A percentile compares a stretch with the other conserved stretches of the same genome.
phyloP scores from a whole-genome alignment of 2,329 filamentous ascomycete genomes.

The Epicoccum nigrum region DNA sequence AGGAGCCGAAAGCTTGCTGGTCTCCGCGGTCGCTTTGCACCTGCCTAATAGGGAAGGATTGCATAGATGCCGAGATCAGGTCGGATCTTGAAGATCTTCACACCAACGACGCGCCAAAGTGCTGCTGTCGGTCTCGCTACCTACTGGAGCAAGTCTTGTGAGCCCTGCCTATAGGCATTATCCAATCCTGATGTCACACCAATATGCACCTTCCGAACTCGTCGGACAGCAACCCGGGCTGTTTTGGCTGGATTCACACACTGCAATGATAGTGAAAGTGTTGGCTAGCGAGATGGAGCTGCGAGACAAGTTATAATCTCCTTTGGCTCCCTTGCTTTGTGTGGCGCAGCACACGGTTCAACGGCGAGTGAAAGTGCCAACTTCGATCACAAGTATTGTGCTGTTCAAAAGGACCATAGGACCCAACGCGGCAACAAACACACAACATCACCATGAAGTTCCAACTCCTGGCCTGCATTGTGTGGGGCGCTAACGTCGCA shows the following conservation, averaged over 20 bases:
- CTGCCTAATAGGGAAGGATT: conserved; percentile 12
- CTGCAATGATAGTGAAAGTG: neutral
- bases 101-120: conserved; percentile 4
- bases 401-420: neutral
- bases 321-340: conserved; percentile 13
- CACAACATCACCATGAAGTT: conserved; percentile 16
- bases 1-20: neutral
- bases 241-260: conserved; percentile 6
- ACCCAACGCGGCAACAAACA: neutral
- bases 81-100: neutral
- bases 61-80: conserved; percentile 7
- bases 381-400: neutral
- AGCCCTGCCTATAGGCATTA: neutral
- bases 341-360: neutral
- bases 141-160: neutral
- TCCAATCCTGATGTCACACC: conserved; percentile 11
- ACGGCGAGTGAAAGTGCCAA: neutral
- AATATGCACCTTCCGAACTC: conserved; percentile 8
- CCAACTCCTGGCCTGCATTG: conserved; percentile 12
- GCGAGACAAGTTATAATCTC: conserved; percentile 2
- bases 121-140: neutral
- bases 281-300: conserved; percentile 6
- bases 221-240: neutral
- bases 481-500: conserved; percentile 9
- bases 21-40: conserved; percentile 5